These are phyloP conservation scores for Candida vaughaniae DNA, from an alignment of 805 yeast species.

Conservation along the genomic window DNA sequence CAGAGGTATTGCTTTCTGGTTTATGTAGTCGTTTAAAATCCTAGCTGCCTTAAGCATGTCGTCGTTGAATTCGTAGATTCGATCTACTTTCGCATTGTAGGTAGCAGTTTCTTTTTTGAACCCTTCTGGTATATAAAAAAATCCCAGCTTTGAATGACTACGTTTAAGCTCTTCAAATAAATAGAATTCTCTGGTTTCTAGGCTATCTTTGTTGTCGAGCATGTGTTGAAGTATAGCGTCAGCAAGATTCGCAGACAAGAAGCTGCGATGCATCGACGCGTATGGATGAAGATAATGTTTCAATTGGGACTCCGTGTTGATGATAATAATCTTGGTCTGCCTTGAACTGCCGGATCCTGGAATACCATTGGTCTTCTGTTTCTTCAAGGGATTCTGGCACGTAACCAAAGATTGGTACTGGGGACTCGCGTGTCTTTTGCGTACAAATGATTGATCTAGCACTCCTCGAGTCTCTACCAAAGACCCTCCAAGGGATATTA, in stretches of 20 bases:
- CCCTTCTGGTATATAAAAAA: constrained; percentile 17
- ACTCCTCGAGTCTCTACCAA: constrained; percentile 39
- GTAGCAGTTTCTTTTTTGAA: constrained; percentile 18
- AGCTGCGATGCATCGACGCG: constrained; percentile 47
- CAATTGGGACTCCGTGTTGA: constrained; percentile 54
- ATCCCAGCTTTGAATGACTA: constrained; percentile 52
- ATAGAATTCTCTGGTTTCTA: constrained; percentile 49
- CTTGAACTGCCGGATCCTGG: no score
- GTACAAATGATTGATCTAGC: constrained; percentile 34
- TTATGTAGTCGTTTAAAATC: constrained; percentile 39
- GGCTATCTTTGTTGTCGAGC: constrained; percentile 37
- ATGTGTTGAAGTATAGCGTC: constrained; percentile 43
- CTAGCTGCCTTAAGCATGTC: constrained; percentile 38
- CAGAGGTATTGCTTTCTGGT: constrained; percentile 32
- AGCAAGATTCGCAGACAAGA: constrained; percentile 53
- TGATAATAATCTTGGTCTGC: constrained; percentile 29
- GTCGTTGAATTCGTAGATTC: constrained; percentile 32
- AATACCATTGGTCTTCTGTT: background rate
- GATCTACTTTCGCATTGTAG: constrained; percentile 44
- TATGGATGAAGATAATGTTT: constrained; percentile 47
- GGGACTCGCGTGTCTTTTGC: constrained; percentile 5
- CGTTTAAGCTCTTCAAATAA: constrained; percentile 61
- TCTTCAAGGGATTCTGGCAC: background rate
- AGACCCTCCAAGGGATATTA: constrained; percentile 55
- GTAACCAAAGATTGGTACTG: constrained; percentile 17